Evolutionary conservation across 192 early-diverging fungal genomes (phyloP), one percentile per base, ranked within the genome.

Genomic region (Coemansia sp.): DNA sequence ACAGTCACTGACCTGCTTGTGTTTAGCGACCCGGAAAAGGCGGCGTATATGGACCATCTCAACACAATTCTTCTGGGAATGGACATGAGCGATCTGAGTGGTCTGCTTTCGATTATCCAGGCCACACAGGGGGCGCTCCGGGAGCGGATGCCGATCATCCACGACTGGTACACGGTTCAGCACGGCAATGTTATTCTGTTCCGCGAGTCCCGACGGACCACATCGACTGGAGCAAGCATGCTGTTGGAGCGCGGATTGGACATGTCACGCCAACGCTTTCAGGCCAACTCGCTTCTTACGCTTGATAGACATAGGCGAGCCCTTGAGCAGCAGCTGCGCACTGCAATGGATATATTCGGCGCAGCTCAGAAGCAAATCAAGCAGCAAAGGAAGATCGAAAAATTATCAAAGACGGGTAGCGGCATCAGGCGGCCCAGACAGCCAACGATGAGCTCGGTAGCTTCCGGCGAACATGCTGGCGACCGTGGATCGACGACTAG

Each of bases 11-110:
- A 93, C 52, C 82, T 96, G 22, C 75, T 96, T 10, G 85, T 94
- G 17, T 96, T 93, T 62, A 87, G 86, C 22, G 94, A 94, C 64
- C 92, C 94, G 7, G 85, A 85, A 0, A 86, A 87, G 55, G 90
- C 89, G 25, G 88, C 89, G 40, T 84, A 91, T 15, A 76, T 83
- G 50, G 89, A 89, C 49, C 80, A 87, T 25, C 70, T 94, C 13
- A 85, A 87, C 42, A 91, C 91, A 40, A 92, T 93, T 62, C 77
- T 90, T 61, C 75, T 95, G 50, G 89, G 91, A 13, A 87, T 90
- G 38, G 92, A 96, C 74, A 86, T 89, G 83, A 82, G 86, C 62
- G 86, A 94, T 65, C 60, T 93, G 20, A 67, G 63, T 13, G 85
- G 87, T 6, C 67, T 80, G 63, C 54, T 77, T 9, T 58, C 71